phyloP scores from a whole-genome alignment of 768 basidiomycete genomes.

The Chalciporus pseudorubinellus region DNA sequence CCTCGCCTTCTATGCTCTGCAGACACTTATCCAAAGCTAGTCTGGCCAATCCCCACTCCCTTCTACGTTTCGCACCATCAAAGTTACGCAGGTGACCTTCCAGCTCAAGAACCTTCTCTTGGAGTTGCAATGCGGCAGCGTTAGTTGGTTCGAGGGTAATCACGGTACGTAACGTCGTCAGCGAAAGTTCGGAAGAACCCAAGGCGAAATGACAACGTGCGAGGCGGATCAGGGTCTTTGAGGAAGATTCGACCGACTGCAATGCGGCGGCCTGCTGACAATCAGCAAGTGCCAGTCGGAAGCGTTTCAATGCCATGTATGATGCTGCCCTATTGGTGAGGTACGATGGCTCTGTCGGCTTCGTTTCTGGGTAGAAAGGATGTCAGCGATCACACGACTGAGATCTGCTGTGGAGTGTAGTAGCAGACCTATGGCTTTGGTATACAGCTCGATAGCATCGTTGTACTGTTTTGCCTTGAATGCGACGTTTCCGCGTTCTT shows the following conservation, averaged over 20 bases:
- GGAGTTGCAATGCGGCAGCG: conserved; percentile 55
- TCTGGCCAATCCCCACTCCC: conserved; percentile 76
- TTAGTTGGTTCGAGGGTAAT: conserved; percentile 64
- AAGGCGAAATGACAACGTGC: conserved; percentile 83
- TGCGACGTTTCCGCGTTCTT: conserved; percentile 72
- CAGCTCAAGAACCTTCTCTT: conserved; percentile 57
- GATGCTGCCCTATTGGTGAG: conserved; percentile 86
- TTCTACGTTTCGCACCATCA: conserved; percentile 49
- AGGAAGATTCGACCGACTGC: conserved; percentile 57
- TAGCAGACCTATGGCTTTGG: conserved; percentile 64
- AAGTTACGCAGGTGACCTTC: conserved; percentile 67
- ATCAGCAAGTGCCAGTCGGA: conserved; percentile 70
- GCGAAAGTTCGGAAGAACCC: conserved; percentile 64
- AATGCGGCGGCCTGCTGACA: conserved; percentile 72
- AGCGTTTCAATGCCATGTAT: conserved; percentile 78
- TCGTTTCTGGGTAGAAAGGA: conserved; percentile 43
- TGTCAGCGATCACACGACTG: conserved; percentile 7
- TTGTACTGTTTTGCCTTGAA: conserved; percentile 66
- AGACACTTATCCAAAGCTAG: conserved; percentile 79
- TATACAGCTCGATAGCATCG: conserved; percentile 73
- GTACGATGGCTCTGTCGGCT: conserved; percentile 67
- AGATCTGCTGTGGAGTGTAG: conserved; percentile 19
- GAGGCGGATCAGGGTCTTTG: conserved; percentile 80
- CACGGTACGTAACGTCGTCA: conserved; percentile 61
- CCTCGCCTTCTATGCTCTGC: conserved; percentile 71